Percentiles rank a stretch among this genome's conserved stretches.
phyloP scores from a whole-genome alignment of 495 filamentous ascomycete genomes.

The Penicillium longicatenatum region DNA sequence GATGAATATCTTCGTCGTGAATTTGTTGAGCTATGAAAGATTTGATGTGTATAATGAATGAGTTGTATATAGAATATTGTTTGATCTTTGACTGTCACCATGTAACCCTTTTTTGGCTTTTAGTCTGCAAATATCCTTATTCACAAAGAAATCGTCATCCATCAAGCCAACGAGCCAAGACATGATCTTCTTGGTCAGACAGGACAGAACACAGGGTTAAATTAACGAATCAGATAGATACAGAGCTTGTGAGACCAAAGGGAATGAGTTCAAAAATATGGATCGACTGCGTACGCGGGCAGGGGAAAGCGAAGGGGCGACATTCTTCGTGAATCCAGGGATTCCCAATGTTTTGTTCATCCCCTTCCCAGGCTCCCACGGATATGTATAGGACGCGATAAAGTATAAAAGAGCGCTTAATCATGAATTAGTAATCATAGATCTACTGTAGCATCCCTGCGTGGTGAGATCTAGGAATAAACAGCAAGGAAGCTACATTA shows the following conservation, averaged over 20 bases:
- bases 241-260: no score
- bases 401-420: no score
- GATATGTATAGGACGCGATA: no score
- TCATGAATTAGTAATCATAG: no score
- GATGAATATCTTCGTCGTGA: conserved; percentile 36
- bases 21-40: conserved; percentile 37
- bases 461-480: no score
- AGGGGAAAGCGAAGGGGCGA: background rate
- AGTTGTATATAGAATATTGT: no score
- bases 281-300: background rate
- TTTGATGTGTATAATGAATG: background rate
- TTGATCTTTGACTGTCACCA: no score
- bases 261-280: no score
- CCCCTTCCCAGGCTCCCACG: background rate
- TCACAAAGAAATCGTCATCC: background rate
- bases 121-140: no score
- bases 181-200: background rate
- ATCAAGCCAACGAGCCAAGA: conserved; percentile 16
- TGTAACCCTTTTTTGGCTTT: no score
- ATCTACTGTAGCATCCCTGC: background rate
- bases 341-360: background rate
- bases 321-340: background rate
- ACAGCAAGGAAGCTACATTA: background rate
- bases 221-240: background rate
- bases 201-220: background rate